phyloP scores from a whole-genome alignment of 2,329 filamentous ascomycete genomes.

The Xylariaceae sp. region DNA sequence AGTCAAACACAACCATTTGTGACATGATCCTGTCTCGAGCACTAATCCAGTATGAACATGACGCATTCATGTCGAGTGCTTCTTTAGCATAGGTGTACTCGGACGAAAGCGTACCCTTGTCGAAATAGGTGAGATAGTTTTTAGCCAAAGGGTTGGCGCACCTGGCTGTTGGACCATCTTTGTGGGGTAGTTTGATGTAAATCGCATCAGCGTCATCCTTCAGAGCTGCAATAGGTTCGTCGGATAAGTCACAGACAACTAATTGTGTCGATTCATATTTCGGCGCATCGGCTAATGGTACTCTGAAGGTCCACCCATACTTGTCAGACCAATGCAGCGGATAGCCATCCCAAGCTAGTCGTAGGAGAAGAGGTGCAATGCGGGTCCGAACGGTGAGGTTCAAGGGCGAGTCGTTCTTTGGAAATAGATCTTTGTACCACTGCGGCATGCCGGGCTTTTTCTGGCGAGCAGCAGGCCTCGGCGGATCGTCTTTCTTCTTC shows the following conservation, averaged over 20 bases:
- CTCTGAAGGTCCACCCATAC: constrained; percentile 88
- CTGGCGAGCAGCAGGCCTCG: constrained; percentile 73
- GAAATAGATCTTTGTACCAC: constrained; percentile 92
- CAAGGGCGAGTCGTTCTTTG: constrained; percentile 64
- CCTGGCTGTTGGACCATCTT: constrained; percentile 81
- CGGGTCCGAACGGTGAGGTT: constrained; percentile 80
- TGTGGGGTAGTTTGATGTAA: constrained; percentile 95
- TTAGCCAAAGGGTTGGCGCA: constrained; percentile 90
- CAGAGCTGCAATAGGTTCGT: constrained; percentile 65
- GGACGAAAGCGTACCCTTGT: constrained; percentile 80
- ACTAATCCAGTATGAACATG: constrained; percentile 98
- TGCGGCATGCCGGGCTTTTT: constrained; percentile 93
- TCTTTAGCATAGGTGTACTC: constrained; percentile 89
- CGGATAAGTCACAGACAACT: constrained; percentile 68
- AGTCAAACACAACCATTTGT: constrained; percentile 90
- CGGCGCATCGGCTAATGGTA: constrained; percentile 56
- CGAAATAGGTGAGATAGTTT: constrained; percentile 84
- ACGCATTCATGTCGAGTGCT: constrained; percentile 96
- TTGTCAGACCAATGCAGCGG: constrained; percentile 91
- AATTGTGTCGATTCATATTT: constrained; percentile 71
- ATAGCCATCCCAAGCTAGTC: constrained; percentile 82
- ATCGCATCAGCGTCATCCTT: constrained; percentile 60
- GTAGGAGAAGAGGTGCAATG: constrained; percentile 79
- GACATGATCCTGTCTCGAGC: constrained; percentile 87
- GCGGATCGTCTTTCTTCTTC: constrained; percentile 80